Percentiles rank a stretch among this genome's conserved stretches.
Conservation (phyloP, 805 yeast genomes). For the Candida peoriensis region DNA sequence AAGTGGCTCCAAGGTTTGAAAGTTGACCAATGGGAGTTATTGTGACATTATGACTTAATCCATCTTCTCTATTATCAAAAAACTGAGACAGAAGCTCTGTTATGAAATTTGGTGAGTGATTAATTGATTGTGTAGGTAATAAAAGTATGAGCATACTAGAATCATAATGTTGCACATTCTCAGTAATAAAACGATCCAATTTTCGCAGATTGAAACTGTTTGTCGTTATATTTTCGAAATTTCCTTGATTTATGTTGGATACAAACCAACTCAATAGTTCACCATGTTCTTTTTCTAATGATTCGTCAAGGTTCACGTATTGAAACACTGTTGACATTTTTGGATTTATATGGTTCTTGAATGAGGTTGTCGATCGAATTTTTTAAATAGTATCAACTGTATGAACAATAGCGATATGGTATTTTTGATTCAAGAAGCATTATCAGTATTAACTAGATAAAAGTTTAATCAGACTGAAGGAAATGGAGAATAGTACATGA, state of each 20-base stretch:
- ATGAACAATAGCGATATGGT: no score
- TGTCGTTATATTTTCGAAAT: conserved; percentile 29
- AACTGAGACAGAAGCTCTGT: conserved; percentile 5
- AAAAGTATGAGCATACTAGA: conserved; percentile 4
- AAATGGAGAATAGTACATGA: no score
- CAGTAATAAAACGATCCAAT: conserved; percentile 24
- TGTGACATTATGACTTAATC: conserved; percentile 1
- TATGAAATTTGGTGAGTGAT: conserved; percentile 5
- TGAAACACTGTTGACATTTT: conserved; percentile 8
- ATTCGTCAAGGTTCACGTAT: conserved; percentile 23
- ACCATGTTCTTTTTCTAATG: conserved; percentile 28
- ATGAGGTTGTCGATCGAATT: no score
- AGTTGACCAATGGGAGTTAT: conserved; percentile 9
- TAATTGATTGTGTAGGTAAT: conserved; percentile 3
- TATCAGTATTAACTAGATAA: no score
- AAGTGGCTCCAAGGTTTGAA: conserved; percentile 4
- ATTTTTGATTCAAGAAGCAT: no score
- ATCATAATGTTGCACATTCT: background rate
- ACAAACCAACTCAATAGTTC: conserved; percentile 35
- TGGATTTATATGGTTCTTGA: no score
- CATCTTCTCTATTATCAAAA: conserved; percentile 1
- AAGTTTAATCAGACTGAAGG: no score
- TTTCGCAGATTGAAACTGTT: conserved; percentile 24
- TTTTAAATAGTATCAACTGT: no score
- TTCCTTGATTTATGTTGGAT: conserved; percentile 29